Base-by-base conservation (phyloP, 129 eudicot genomes). In the Helianthus tuberosus region DNA sequence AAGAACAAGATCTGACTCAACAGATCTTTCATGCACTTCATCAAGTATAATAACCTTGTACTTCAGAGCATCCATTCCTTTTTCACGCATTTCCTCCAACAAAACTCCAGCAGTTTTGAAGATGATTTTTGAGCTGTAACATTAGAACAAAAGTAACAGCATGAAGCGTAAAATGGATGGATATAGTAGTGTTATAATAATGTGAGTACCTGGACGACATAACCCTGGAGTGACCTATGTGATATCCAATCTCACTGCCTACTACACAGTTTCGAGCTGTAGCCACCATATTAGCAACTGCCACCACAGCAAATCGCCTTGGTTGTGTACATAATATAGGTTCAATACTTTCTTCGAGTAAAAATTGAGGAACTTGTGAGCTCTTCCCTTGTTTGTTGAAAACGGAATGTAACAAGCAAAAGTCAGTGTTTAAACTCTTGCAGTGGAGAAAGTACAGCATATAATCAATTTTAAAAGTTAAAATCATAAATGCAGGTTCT, bases 61-160 rank as follows among this genome's bases (percentile, higher is more conserved):
- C 72, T 85, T 94, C 1, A 94, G 82, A 11, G 98, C 98, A 58
- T 84, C 84, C 57, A 81, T 41, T 41, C 98, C 98, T 78, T 88
- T 94, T 75, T 94, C 98, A 76, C 91, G 89, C 93, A 94, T 83
- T 85, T 94, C 98, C 68, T 94, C 98, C 88, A 94, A 79, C 81
- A 94, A 80, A 69, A 94, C 98, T 79, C 98, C 98, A 77, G 98
- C 97, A 72, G 98, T 94, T 90, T 94, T 94, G 71, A 94, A 94
- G 76, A 94, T 72, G 76, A 94, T 94, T 71, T 90, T 94, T 35
- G 98, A 94, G 63, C 98, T 94, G 89, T 50, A 58, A 73, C 8
- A 60, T 50, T 71, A 80, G 58, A 6, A 61, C 8, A 55, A 27
- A 53, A 20, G 23, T 20, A 20, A 20, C 23, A 20, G 23, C 23